Conservation (phyloP, 257 asterid genomes). For the Orobanche coerulescens region DNA sequence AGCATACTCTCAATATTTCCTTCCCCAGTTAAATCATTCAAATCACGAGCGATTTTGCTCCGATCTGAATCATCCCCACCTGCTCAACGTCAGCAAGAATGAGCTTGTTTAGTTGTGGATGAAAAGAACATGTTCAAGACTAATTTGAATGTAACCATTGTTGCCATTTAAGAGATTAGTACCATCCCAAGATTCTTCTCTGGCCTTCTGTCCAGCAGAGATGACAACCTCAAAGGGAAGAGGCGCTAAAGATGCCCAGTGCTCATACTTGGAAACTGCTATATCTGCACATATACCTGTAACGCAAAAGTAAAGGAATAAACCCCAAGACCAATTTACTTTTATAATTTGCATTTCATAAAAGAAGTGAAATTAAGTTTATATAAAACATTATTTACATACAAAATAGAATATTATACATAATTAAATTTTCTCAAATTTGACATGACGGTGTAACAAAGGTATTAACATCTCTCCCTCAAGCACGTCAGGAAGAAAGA, state of each 20-base stretch:
- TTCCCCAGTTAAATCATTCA: slow-evolving; percentile 90
- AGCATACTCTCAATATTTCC: slow-evolving; percentile 99
- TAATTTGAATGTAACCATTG: slow-evolving; percentile 6
- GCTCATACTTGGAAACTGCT: slow-evolving; percentile 70
- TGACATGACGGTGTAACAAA: slow-evolving; percentile 4
- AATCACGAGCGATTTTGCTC: slow-evolving; percentile 50
- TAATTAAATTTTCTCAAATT: slow-evolving; percentile 9
- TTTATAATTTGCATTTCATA: neutral
- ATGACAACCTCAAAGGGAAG: slow-evolving; percentile 93
- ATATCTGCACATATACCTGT: slow-evolving; percentile 89
- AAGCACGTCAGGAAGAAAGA: neutral
- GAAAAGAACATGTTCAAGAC: slow-evolving; percentile 10
- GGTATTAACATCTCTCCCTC: slow-evolving; percentile 1
- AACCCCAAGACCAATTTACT: slow-evolving; percentile 13
- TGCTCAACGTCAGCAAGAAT: slow-evolving; percentile 29
- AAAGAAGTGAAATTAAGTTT: neutral
- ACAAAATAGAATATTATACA: slow-evolving; percentile 7
- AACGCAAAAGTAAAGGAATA: slow-evolving; percentile 18
- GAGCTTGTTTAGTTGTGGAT: slow-evolving; percentile 22
- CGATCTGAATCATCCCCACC: slow-evolving; percentile 46
- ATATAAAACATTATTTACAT: neutral
- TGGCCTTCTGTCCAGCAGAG: slow-evolving; percentile 97
- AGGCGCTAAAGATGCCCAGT: slow-evolving; percentile 98
- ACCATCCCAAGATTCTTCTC: slow-evolving; percentile 90
- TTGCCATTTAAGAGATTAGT: slow-evolving; percentile 24